Percentiles rank a stretch among this genome's conserved stretches.
Conservation (phyloP, 78 protist species). For the Dictyostelium intermedium region DNA sequence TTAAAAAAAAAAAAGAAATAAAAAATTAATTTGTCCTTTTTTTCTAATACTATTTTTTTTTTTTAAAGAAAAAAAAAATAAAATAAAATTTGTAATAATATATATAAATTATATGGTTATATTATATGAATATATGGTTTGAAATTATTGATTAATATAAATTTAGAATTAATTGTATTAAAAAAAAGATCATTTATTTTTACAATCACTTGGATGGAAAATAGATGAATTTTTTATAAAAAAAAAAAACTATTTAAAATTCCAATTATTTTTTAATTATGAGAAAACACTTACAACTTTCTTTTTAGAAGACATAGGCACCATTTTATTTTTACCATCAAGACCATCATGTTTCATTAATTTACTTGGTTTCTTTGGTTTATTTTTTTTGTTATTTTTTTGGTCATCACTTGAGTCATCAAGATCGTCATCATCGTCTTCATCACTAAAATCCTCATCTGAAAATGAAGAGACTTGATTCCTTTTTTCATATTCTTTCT, state of each 20-base stretch:
- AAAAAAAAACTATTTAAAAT: no score
- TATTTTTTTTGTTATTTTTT: background rate
- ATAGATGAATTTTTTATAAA: no score
- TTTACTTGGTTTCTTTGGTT: background rate
- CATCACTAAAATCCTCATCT: background rate
- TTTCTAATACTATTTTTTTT: background rate
- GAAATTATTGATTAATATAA: background rate
- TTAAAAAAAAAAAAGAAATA: background rate
- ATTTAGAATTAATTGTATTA: background rate
- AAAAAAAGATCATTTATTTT: no score
- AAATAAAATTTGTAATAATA: no score
- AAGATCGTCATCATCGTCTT: background rate
- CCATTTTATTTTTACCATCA: background rate
- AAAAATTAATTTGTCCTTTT: background rate
- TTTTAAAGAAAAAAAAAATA: no score
- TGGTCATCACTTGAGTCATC: background rate
- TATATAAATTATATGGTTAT: background rate
- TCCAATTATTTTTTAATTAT: background rate
- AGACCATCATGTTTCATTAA: background rate
- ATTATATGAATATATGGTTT: background rate
- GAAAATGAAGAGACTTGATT: background rate
- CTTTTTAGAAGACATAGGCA: background rate
- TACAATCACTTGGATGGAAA: no score
- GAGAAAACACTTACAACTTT: background rate
- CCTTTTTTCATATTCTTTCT: conserved; percentile 17